Percentiles rank a stretch among this genome's conserved stretches.
Evolutionary conservation across 805 yeast species (phyloP).

Genomic region (Monosporozyma solicola): DNA sequence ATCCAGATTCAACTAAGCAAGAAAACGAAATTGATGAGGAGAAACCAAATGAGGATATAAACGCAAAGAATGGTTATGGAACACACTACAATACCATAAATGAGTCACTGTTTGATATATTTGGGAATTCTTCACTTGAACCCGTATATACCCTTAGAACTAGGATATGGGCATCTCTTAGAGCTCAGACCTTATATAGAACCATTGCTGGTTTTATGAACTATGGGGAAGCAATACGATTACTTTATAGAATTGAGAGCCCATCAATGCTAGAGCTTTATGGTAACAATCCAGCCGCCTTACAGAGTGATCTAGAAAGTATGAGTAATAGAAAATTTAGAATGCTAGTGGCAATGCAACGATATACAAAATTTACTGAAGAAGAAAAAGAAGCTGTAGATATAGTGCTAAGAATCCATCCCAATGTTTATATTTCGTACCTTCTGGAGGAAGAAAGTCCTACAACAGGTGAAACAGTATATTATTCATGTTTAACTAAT

Average conservation of each 20-base stretch:
- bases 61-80: not conserved
- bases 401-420: conserved; percentile 61
- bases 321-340: conserved; percentile 76
- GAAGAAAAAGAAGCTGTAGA: conserved; percentile 63
- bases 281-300: conserved; percentile 42
- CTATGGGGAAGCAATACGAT: conserved; percentile 61
- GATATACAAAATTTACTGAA: conserved; percentile 53
- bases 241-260: conserved; percentile 60
- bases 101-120: conserved; percentile 60
- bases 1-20: not conserved
- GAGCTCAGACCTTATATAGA: conserved; percentile 76
- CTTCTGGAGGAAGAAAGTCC: conserved; percentile 37
- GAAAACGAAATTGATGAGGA: not conserved
- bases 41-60: not conserved
- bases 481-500: conserved; percentile 62
- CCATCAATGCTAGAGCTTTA: conserved; percentile 42
- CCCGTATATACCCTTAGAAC: conserved; percentile 62
- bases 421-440: conserved; percentile 50
- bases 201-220: conserved; percentile 81
- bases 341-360: conserved; percentile 81
- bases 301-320: conserved; percentile 56
- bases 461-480: conserved; percentile 23
- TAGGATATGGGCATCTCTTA: conserved; percentile 76
- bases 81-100: conserved; percentile 35
- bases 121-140: conserved; percentile 62